These are phyloP conservation scores for Backusella morwellensis DNA, from an alignment of 192 early-diverging fungal species.

Conservation along the genomic window DNA sequence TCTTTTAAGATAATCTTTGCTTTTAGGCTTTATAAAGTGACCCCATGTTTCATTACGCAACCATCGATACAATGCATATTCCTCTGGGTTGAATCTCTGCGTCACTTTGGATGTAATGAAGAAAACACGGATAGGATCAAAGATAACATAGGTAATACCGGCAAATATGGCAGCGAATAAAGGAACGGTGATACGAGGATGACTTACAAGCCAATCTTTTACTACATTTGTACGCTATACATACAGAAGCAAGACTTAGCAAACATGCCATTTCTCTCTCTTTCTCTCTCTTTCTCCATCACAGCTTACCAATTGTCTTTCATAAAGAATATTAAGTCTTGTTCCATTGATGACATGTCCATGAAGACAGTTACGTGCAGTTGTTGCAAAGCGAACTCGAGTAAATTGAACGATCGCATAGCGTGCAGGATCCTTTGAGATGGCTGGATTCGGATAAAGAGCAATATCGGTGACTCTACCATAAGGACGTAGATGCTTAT, in stretches of 20 bases:
- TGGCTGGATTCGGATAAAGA: constrained; percentile 48
- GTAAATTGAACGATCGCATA: constrained; percentile 82
- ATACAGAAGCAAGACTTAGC: not conserved
- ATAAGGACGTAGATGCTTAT: constrained; percentile 69
- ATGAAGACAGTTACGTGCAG: constrained; percentile 90
- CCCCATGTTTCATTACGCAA: constrained; percentile 57
- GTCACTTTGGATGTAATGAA: constrained; percentile 85
- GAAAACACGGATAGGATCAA: constrained; percentile 91
- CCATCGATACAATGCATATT: constrained; percentile 59
- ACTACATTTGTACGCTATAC: constrained; percentile 52
- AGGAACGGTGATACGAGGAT: constrained; percentile 79
- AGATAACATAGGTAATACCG: constrained; percentile 76
- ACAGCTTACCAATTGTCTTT: constrained; percentile 43
- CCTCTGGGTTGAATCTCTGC: constrained; percentile 69
- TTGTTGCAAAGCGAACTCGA: constrained; percentile 75
- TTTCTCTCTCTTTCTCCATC: not conserved
- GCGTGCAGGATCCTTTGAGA: constrained; percentile 73
- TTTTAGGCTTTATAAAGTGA: constrained; percentile 26
- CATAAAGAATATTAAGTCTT: constrained; percentile 58
- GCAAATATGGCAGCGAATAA: constrained; percentile 76
- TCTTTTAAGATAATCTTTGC: not conserved
- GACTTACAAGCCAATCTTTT: constrained; percentile 66
- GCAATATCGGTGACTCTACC: constrained; percentile 84
- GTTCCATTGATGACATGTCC: constrained; percentile 72
- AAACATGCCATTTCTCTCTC: not conserved